Percentiles rank a stretch among this genome's conserved stretches.
Evolutionary conservation across 129 eudicot species (phyloP).

Genomic region (Centrapalus pauciflorus): DNA sequence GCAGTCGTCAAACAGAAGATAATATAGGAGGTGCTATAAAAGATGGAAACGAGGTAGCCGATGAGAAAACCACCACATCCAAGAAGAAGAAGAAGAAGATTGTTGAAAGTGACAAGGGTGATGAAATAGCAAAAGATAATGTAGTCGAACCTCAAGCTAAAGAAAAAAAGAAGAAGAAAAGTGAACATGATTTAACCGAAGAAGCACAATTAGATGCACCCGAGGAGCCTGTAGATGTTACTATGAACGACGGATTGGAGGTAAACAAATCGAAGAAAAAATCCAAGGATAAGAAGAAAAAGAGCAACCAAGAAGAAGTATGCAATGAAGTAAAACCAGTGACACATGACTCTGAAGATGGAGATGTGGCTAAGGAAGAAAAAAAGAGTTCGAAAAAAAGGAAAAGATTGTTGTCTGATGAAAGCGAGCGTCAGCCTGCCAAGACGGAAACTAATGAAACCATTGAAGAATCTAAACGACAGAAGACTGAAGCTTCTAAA

Average conservation of each 20-base stretch:
- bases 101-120: neutral
- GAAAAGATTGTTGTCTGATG: slow-evolving; percentile 42
- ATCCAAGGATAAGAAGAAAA: slow-evolving; percentile 41
- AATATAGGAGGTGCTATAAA: neutral
- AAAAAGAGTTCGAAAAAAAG: slow-evolving; percentile 57
- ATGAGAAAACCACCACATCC: slow-evolving; percentile 16
- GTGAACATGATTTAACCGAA: slow-evolving; percentile 13
- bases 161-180: slow-evolving; percentile 41
- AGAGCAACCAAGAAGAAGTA: slow-evolving; percentile 19
- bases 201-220: slow-evolving; percentile 11
- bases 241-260: slow-evolving; percentile 8
- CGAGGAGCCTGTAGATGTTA: slow-evolving; percentile 13
- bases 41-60: slow-evolving; percentile 1
- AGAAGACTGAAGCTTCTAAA: slow-evolving; percentile 35
- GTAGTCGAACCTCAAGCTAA: slow-evolving; percentile 27
- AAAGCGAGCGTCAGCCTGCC: slow-evolving; percentile 25
- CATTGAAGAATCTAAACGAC: slow-evolving; percentile 40
- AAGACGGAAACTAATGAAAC: slow-evolving; percentile 25
- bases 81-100: slow-evolving; percentile 32
- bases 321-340: slow-evolving; percentile 12
- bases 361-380: slow-evolving; percentile 29
- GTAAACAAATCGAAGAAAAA: slow-evolving; percentile 18
- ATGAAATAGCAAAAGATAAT: slow-evolving; percentile 10
- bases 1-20: slow-evolving; percentile 27
- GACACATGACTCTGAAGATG: slow-evolving; percentile 9